These are phyloP conservation scores for Aspergillus puulaauensis DNA, from an alignment of 2,329 filamentous ascomycete species.

Conservation along the genomic window DNA sequence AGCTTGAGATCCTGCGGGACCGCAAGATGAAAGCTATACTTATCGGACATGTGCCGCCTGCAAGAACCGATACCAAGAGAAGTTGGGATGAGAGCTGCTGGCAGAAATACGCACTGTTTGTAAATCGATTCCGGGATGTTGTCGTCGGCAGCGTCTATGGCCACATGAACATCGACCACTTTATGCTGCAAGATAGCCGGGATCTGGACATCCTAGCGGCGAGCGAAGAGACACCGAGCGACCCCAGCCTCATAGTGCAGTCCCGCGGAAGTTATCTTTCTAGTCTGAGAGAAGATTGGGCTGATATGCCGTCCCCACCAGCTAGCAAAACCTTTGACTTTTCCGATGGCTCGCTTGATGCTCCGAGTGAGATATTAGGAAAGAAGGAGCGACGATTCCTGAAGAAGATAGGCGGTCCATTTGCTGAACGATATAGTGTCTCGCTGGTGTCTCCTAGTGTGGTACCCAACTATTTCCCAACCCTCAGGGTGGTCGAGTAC, in stretches of 20 bases:
- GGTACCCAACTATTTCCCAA: slow-evolving; percentile 90
- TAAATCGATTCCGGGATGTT: slow-evolving; percentile 87
- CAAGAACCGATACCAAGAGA: slow-evolving; percentile 77
- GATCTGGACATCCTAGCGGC: slow-evolving; percentile 64
- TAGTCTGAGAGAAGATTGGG: slow-evolving; percentile 76
- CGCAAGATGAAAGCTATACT: slow-evolving; percentile 92
- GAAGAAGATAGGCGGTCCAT: slow-evolving; percentile 73
- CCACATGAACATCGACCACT: slow-evolving; percentile 99
- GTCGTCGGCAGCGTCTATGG: slow-evolving; percentile 78
- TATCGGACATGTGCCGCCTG: slow-evolving; percentile 91
- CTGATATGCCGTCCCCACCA: slow-evolving; percentile 64
- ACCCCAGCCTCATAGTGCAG: slow-evolving; percentile 44
- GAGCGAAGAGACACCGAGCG: slow-evolving; percentile 15
- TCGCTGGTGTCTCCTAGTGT: slow-evolving; percentile 81
- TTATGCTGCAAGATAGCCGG: slow-evolving; percentile 82
- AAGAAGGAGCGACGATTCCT: slow-evolving; percentile 55
- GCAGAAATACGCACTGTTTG: slow-evolving; percentile 94
- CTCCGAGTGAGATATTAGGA: slow-evolving; percentile 36
- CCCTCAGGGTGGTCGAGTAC: slow-evolving; percentile 87
- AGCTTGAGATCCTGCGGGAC: slow-evolving; percentile 77
- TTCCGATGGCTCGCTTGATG: slow-evolving; percentile 21
- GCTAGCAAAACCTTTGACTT: slow-evolving; percentile 15
- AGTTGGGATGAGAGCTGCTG: slow-evolving; percentile 97
- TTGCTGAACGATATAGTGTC: slow-evolving; percentile 80
- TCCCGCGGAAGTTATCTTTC: slow-evolving; percentile 78